A percentile compares a stretch with the other conserved stretches of the same genome.
These are phyloP conservation scores for Diutina siamensis DNA, from an alignment of 1,139 yeast species.

Conservation along the genomic window DNA sequence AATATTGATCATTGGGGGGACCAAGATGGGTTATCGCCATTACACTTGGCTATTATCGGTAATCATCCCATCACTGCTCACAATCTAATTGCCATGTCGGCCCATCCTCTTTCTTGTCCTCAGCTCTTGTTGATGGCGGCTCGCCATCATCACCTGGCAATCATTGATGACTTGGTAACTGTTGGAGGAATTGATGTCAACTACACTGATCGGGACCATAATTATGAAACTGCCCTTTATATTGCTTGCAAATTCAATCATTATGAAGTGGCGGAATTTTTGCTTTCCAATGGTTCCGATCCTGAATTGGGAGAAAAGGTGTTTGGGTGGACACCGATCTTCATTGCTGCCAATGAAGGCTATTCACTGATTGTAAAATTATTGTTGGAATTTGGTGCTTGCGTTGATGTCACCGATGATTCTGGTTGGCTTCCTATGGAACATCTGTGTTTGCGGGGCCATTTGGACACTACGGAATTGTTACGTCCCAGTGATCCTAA, in stretches of 20 bases:
- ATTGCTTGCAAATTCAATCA: slow-evolving; percentile 63
- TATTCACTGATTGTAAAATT: slow-evolving; percentile 42
- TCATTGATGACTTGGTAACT: slow-evolving; percentile 43
- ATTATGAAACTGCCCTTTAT: slow-evolving; percentile 72
- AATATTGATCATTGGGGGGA: slow-evolving; percentile 64
- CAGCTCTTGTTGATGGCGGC: slow-evolving; percentile 60
- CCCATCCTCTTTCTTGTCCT: slow-evolving; percentile 28
- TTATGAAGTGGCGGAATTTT: slow-evolving; percentile 39
- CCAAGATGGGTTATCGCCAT: slow-evolving; percentile 69
- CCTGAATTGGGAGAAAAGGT: slow-evolving; percentile 66
- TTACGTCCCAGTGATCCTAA: slow-evolving; percentile 34
- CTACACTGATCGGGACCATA: slow-evolving; percentile 45
- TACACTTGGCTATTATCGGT: slow-evolving; percentile 75
- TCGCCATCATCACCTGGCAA: slow-evolving; percentile 47
- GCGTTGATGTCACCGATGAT: slow-evolving; percentile 51
- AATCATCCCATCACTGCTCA: slow-evolving; percentile 71
- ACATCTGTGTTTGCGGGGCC: slow-evolving; percentile 89
- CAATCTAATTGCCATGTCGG: slow-evolving; percentile 35
- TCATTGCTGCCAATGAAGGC: slow-evolving; percentile 88
- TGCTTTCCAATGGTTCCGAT: slow-evolving; percentile 52
- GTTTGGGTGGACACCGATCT: slow-evolving; percentile 94
- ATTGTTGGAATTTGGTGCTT: slow-evolving; percentile 43
- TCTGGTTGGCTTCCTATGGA: slow-evolving; percentile 98
- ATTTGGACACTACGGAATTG: slow-evolving; percentile 54
- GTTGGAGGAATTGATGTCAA: slow-evolving; percentile 55